Evolutionary conservation across 495 filamentous ascomycete species (phyloP), one percentile per base, ranked within the genome.

Genomic region (Penicillium alfredii): DNA sequence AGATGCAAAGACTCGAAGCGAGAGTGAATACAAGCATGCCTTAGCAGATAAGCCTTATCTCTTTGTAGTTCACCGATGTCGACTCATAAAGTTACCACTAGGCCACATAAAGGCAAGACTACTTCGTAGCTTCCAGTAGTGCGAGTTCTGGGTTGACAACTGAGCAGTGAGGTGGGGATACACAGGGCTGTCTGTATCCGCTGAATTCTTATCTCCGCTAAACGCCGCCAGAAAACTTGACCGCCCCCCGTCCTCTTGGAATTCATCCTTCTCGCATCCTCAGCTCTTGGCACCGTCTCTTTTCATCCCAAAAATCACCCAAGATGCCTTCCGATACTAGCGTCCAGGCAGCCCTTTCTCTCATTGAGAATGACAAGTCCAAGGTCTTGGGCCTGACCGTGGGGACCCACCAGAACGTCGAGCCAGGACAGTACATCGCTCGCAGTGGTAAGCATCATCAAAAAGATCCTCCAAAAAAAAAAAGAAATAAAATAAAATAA

Each of bases 301-400:
- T 16, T 23, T 29, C 19, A n/a, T n/a, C n/a, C 6, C 4, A 5
- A 13, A 15, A 10, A 0, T n/a, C 26, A 34, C 4, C 20, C 31
- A 54, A 33, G 20, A 64, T 67, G 61, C 59, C 56, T 4, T 40
- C 57, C 8, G 41, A 49, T n/a, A 41, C 45, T 6, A 56, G 53
- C 12, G 40, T 64, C 43, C 33, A 60, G 22, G 35, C 33, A 4
- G 56, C 48, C 28, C 34, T 64, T 19, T 33, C 49, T 15, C 51
- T 63, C 31, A 56, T 66, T 42, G 38, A 66, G 38, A 55, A 41
- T 11, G 59, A 65, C 30, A 33, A 45, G 8, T 47, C 57, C 39
- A 63, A 56, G 32, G 25, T 64, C 26, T 46, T 68, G 2, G 54
- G 47, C 32, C 29, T 66, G 33, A 53, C 27, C 3, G 29, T 64